Conservation (phyloP, 2,329 filamentous ascomycete species). For the Xylariaceae sp. region DNA sequence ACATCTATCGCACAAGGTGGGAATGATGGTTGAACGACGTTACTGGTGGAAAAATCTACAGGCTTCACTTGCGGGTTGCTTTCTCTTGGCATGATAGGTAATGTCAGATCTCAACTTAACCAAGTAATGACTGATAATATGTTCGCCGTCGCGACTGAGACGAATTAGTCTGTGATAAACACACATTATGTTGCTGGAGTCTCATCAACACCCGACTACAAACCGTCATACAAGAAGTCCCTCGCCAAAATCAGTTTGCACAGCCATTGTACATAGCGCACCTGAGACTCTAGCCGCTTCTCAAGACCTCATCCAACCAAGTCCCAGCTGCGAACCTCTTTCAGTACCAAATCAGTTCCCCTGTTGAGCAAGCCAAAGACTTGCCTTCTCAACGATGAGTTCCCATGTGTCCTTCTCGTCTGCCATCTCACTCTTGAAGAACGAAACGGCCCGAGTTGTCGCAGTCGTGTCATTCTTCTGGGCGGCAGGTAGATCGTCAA, state of each 20-base stretch:
- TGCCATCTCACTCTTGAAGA: constrained; percentile 1
- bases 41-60: constrained; percentile 17
- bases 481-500: not conserved
- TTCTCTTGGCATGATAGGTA: constrained; percentile 11
- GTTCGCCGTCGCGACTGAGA: not conserved
- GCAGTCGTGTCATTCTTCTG: not conserved
- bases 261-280: too few species aligned
- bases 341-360: too few species aligned
- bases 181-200: too few species aligned
- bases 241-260: too few species aligned
- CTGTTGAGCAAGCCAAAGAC: constrained; percentile 8
- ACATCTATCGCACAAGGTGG: too few species aligned
- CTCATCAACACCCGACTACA: too few species aligned
- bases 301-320: not conserved
- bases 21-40: not conserved
- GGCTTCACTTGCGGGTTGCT: constrained; percentile 9
- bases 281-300: too few species aligned
- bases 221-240: too few species aligned
- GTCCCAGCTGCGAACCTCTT: too few species aligned
- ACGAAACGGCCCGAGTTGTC: constrained; percentile 10
- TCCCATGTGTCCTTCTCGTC: constrained; percentile 10
- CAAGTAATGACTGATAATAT: not conserved
- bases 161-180: too few species aligned
- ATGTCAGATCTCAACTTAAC: not conserved
- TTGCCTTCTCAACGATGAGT: constrained; percentile 11